Evolutionary conservation across 257 asterid genomes (phyloP).

Genomic region (Solanum chilense): DNA sequence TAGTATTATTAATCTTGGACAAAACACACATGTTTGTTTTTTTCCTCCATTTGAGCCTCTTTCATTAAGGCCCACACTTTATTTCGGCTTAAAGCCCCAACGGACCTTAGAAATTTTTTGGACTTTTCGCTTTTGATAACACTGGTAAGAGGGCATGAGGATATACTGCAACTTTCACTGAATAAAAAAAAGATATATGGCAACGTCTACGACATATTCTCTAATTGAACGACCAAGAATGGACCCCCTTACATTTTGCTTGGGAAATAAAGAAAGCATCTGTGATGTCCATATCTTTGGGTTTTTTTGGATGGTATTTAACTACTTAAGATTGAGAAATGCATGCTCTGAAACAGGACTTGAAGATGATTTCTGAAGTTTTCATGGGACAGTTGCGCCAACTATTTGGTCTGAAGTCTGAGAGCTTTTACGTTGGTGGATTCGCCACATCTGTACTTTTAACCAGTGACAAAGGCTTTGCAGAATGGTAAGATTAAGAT

Average conservation of each 20-base stretch:
- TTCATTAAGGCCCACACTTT: background rate
- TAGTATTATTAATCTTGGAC: background rate
- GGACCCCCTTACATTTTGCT: background rate
- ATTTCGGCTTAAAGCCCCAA: background rate
- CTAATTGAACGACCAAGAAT: background rate
- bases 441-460: conserved; percentile 39
- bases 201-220: background rate
- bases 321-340: conserved; percentile 4
- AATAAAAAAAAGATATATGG: background rate
- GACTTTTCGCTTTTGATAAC: background rate
- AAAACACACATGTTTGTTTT: background rate
- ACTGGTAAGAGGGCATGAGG: background rate
- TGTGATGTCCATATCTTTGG: background rate
- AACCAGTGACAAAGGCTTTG: conserved; percentile 80
- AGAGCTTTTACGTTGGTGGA: conserved; percentile 40
- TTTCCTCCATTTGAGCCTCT: background rate
- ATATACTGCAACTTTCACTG: background rate
- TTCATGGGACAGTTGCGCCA: conserved; percentile 86
- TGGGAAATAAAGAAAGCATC: background rate
- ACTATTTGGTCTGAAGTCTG: conserved; percentile 82
- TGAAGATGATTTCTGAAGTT: conserved; percentile 55
- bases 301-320: background rate
- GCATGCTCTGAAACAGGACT: conserved; percentile 48
- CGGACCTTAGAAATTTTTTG: background rate
- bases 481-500: conserved; percentile 80